Evolutionary conservation across 2,329 filamentous ascomycete species (phyloP).

Genomic region (Alternaria dauci): DNA sequence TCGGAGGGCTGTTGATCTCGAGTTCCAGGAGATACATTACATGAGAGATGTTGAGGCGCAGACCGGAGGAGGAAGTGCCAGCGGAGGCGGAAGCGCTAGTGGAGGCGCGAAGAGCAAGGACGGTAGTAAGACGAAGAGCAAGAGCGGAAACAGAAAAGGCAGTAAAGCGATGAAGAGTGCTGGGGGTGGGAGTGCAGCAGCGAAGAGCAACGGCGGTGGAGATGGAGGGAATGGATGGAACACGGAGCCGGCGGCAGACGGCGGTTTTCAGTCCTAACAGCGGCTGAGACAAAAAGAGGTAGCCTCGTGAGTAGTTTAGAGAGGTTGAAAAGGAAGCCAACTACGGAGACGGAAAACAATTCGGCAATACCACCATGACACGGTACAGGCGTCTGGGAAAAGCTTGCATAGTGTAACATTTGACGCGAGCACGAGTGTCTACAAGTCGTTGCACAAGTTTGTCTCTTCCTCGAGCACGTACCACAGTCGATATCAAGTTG

Average conservation of each 20-base stretch:
- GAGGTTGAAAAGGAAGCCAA: not conserved
- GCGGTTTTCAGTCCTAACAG: not conserved
- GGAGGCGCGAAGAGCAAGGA: not conserved
- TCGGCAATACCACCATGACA: not conserved
- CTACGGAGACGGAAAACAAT: not conserved
- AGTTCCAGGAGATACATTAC: constrained; percentile 18
- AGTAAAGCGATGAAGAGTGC: not conserved
- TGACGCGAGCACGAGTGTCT: not conserved
- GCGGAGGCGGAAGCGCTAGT: not conserved
- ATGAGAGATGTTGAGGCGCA: constrained; percentile 12
- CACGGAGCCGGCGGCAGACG: not conserved
- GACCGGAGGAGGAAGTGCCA: not conserved
- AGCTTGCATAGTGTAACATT: not conserved
- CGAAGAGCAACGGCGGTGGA: not conserved
- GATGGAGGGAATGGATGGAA: not conserved
- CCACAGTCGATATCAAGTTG: not conserved
- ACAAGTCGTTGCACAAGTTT: not conserved
- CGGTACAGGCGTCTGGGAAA: not conserved
- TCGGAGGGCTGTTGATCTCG: constrained; percentile 23
- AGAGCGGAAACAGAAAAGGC: not conserved
- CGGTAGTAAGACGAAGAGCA: not conserved
- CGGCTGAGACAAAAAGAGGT: not conserved
- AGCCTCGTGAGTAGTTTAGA: not conserved
- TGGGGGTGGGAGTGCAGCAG: not conserved
- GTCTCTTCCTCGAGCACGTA: not conserved